A percentile compares a stretch with the other conserved stretches of the same genome.
Conservation (phyloP, 306 rosid genomes). For the Calophaca sinica region DNA sequence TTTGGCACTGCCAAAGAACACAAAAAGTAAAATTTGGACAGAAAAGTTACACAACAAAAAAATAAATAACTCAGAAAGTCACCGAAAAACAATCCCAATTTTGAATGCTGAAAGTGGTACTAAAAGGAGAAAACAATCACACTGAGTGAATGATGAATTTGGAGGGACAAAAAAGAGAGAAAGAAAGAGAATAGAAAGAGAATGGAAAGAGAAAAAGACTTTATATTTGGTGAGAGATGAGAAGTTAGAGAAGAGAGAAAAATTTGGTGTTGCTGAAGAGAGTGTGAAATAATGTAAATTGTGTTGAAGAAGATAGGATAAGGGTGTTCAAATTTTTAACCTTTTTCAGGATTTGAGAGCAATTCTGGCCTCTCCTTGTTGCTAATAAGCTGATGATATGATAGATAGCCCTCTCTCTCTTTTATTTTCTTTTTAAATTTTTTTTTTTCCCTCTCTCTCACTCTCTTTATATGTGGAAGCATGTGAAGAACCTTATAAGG, state of each 20-base stretch:
- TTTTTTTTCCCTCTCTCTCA: slow-evolving; percentile 1
- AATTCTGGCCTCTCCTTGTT: slow-evolving; percentile 58
- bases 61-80: background rate
- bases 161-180: background rate
- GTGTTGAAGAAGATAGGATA: slow-evolving; percentile 76
- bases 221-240: background rate
- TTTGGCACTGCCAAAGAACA: background rate
- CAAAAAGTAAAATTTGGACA: background rate
- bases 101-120: background rate
- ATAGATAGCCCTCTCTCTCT: slow-evolving; percentile 8
- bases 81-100: background rate
- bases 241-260: background rate
- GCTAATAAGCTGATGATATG: slow-evolving; percentile 52
- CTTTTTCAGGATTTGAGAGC: slow-evolving; percentile 68
- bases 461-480: slow-evolving; percentile 29
- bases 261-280: background rate
- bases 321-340: slow-evolving; percentile 55
- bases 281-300: slow-evolving; percentile 38
- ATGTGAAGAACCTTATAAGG: slow-evolving; percentile 40
- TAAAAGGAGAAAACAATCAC: background rate
- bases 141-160: slow-evolving; percentile 36
- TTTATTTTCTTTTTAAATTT: background rate
- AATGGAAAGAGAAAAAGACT: background rate
- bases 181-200: slow-evolving; percentile 7
- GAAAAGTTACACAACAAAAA: slow-evolving; percentile 23